Percentiles rank a stretch among this genome's conserved stretches.
Evolutionary conservation across 2,329 filamentous ascomycete genomes (phyloP).

Genomic region (Aspergillus terreus): DNA sequence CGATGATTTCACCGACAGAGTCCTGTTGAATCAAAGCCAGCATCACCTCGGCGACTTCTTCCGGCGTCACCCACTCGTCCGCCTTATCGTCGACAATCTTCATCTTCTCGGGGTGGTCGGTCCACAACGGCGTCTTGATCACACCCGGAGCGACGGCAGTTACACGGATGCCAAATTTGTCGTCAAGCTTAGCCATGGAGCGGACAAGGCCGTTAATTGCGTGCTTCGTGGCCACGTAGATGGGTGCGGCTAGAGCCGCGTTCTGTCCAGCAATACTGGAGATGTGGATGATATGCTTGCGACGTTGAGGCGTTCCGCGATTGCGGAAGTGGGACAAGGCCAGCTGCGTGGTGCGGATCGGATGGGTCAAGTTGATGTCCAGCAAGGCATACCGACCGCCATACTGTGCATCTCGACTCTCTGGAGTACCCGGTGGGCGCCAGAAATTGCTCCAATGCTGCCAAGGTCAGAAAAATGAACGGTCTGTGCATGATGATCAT

Average conservation of each 20-base stretch:
- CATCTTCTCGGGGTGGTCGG: slow-evolving; percentile 59
- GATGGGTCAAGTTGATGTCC: slow-evolving; percentile 52
- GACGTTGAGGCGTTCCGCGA: slow-evolving; percentile 23
- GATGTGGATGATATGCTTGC: slow-evolving; percentile 47
- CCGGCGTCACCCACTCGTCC: slow-evolving; percentile 58
- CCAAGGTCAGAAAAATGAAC: background rate
- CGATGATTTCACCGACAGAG: slow-evolving; percentile 35
- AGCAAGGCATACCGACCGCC: slow-evolving; percentile 43
- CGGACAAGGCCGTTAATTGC: slow-evolving; percentile 49
- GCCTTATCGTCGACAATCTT: slow-evolving; percentile 44
- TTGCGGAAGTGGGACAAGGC: slow-evolving; percentile 49
- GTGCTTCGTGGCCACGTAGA: slow-evolving; percentile 50
- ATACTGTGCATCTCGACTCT: slow-evolving; percentile 39
- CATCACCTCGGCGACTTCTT: slow-evolving; percentile 60
- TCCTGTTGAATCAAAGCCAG: slow-evolving; percentile 51
- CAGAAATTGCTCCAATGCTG: slow-evolving; percentile 50
- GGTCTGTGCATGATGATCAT: background rate
- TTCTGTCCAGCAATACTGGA: slow-evolving; percentile 47
- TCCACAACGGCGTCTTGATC: slow-evolving; percentile 61
- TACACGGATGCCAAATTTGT: slow-evolving; percentile 51
- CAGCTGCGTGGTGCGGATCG: slow-evolving; percentile 50
- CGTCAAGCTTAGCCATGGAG: slow-evolving; percentile 48
- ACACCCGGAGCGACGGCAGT: slow-evolving; percentile 59
- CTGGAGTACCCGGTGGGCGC: slow-evolving; percentile 42
- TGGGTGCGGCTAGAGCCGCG: slow-evolving; percentile 36